Base-by-base conservation (phyloP, 169 alveolate genomes). In the Babesia ovis region DNA sequence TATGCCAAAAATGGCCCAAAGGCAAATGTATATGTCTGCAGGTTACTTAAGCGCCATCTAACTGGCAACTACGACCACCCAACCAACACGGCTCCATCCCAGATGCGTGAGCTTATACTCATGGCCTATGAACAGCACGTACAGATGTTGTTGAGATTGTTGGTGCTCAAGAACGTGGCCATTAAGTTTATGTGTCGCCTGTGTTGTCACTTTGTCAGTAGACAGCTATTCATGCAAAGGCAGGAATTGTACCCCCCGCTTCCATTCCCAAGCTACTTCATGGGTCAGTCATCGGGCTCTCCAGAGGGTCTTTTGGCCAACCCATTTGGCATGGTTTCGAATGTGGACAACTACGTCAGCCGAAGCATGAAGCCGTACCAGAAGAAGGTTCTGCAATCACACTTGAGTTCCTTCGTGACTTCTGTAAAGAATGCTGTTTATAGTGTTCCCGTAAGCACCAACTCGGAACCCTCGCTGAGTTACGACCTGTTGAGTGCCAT, bases 61-160 rank as follows among this genome's bases (percentile, higher is more conserved):
- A 51, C 76, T 8, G 81, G 91, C 3, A 89, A 85, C 71, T 85
- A 75, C 72, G 93, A 89, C 57, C 93, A 89, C 64, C 93, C 93
- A 50, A 79, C 82, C 68, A 58, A 64, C 39, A 66, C 84, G n/a
- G 75, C 85, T 53, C 68, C 90, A 5, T 66, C 85, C 5, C 82
- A 85, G 46, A 80, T 89, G 59, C 68, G 77, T 37, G 92, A 85
- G 48, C 81, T 82, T 39, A 71, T 89, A 43, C 81, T 89, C 32
- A 82, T 84, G 59, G 79, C 89, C 29, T 89, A 77, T 45, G 90
- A 89, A 37, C 86, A 83, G 70, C 89, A 87, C 42, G 66, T 89
- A 32, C 75, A 68, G 50, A 58, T 67, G 58, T 42, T 70, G 34
- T 39, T 80, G 46, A 69, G 88, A 42, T 34, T 80, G 43, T 58